phyloP scores from a whole-genome alignment of 108 stramenopile species.

The Discostella pseudostelligera region DNA sequence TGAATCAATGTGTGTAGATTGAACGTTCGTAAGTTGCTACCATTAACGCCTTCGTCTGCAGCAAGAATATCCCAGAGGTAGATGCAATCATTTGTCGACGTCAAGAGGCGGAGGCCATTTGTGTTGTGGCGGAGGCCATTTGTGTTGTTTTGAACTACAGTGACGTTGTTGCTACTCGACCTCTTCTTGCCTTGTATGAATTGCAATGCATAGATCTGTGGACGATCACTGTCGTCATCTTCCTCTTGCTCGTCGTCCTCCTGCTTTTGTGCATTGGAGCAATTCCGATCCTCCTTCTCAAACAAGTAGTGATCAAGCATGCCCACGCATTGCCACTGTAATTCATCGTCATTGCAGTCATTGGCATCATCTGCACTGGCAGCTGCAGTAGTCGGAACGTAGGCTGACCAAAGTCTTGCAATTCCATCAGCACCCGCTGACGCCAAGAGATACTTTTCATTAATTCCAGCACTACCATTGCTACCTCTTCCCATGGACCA shows the following conservation, averaged over 20 bases:
- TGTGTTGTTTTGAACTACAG: too few species aligned
- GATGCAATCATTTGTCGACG: conserved; percentile 77
- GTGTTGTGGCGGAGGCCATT: not conserved
- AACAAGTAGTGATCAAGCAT: conserved; percentile 39
- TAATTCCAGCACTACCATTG: too few species aligned
- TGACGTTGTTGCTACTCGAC: too few species aligned
- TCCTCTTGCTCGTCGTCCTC: conserved; percentile 27
- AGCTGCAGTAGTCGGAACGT: not conserved
- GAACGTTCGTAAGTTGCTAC: conserved; percentile 18
- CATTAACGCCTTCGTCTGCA: not conserved
- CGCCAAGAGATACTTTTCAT: conserved; percentile 44
- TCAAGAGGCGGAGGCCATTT: conserved; percentile 59
- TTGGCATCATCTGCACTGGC: not conserved
- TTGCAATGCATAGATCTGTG: conserved; percentile 81
- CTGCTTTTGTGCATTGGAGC: not conserved
- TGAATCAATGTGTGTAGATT: conserved; percentile 23
- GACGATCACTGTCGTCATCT: conserved; percentile 44
- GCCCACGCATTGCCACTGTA: conserved; percentile 36
- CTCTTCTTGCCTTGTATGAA: conserved; percentile 50
- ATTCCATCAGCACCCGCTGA: conserved; percentile 56
- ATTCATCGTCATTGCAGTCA: conserved; percentile 3
- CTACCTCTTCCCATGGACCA: conserved; percentile 61
- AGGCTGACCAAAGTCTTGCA: conserved; percentile 40
- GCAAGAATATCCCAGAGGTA: conserved; percentile 67
- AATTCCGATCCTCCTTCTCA: conserved; percentile 9